Conservation (phyloP, 192 early-diverging fungal species). For the Coemansia sp. region DNA sequence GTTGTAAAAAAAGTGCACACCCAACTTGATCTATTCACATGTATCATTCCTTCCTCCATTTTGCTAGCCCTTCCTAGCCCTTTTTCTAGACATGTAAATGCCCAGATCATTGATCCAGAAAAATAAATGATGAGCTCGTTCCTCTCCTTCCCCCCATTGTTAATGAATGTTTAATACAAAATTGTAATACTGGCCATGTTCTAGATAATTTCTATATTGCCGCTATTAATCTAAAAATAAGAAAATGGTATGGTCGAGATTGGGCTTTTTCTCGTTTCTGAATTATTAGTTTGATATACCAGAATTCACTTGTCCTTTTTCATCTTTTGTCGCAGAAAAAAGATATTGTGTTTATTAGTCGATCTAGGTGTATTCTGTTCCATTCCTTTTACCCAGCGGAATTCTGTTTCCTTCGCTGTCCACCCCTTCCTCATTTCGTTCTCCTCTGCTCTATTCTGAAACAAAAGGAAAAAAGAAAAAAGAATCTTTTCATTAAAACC, state of each 20-base stretch:
- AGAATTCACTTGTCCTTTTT: not conserved
- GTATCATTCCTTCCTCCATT: too few relatives aligned
- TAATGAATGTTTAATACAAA: not conserved
- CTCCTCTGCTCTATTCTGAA: not conserved
- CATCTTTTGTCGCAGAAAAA: not conserved
- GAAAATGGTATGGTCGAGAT: too few relatives aligned
- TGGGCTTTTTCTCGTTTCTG: too few relatives aligned
- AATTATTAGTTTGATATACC: constrained; percentile 1
- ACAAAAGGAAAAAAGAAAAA: not conserved
- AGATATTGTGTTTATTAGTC: not conserved
- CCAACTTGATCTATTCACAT: too few relatives aligned
- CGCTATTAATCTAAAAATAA: not conserved
- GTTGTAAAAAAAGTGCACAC: too few relatives aligned
- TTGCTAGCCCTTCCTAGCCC: too few relatives aligned
- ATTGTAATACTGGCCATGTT: not conserved
- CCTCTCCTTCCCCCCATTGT: not conserved
- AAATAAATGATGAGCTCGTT: not conserved
- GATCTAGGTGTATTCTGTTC: not conserved
- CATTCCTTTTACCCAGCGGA: not conserved
- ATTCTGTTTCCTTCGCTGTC: too few relatives aligned
- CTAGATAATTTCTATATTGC: constrained; percentile 2
- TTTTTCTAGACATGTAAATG: too few relatives aligned
- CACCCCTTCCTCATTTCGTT: not conserved
- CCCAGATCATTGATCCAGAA: too few relatives aligned
- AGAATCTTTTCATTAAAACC: too few relatives aligned